Base-by-base conservation (phyloP, 768 basidiomycete species). In the Zangia roseola region DNA sequence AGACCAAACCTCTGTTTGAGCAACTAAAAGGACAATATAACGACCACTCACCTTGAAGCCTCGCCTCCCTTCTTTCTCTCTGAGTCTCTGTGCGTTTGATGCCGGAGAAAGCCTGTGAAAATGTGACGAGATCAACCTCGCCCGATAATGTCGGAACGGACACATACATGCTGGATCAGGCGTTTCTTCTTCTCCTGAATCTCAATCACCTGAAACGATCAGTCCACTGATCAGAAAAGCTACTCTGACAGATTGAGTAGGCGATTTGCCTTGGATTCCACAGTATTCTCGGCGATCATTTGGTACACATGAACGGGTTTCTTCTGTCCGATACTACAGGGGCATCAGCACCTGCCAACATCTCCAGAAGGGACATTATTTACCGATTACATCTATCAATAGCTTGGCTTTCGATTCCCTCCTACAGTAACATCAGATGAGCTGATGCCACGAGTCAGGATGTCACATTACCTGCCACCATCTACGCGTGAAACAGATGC, bases 221-320 rank as follows among this genome's bases (percentile, higher is more conserved):
- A 25, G 17, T 47, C 34, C n/a, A 21, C 25, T 12, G n/a, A 9
- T 50, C 19, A 35, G 21, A 13, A 25, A n/a, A 38, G 30, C 5
- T 10, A 10, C 17, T 35, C 21, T 16, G 28, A 20, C 30, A 44
- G 16, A 47, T 40, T 37, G 40, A 43, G 23, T 4, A 25, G 12
- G n/a, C 13, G n/a, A 51, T 55, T 8, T 57, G 84, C 91, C 68
- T 89, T 92, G 12, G 88, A 79, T 67, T 94, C 92, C 1, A 94
- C 84, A 0, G 92, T 94, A 57, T 92, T 78, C 57, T 93, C 91
- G 0, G 92, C 90, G 46, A 94, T 91, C 40, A 94, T 71, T 58
- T 94, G 92, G 61, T 92, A 94, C 17, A 94, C 91, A 54, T 87
- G 84, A 26, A 94, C 91, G 1, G 79, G 72, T 63, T 86, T 91